A percentile compares a stretch with the other conserved stretches of the same genome.
These are phyloP conservation scores for Fusarium nanum DNA, from an alignment of 2,329 filamentous ascomycete genomes.

Conservation along the genomic window DNA sequence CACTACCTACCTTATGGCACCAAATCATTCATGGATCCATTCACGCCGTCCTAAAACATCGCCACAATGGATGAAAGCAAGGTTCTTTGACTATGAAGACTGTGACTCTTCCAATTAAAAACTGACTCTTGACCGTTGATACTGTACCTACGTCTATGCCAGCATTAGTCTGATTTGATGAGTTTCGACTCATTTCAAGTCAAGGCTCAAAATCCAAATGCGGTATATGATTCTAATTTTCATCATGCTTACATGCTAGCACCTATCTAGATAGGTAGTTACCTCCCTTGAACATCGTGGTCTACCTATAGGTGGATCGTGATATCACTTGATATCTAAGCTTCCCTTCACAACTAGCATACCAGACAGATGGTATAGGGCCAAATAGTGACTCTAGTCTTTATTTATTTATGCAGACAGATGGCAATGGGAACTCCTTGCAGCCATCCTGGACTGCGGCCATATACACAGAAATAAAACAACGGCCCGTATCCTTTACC, in stretches of 20 bases:
- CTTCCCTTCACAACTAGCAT: neutral
- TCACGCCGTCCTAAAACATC: slow-evolving; percentile 1
- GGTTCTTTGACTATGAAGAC: neutral
- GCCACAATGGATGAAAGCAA: slow-evolving; percentile 12
- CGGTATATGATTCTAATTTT: slow-evolving; percentile 26
- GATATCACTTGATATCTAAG: neutral
- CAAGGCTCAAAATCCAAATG: slow-evolving; percentile 23
- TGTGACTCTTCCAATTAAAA: slow-evolving; percentile 15
- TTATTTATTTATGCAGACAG: slow-evolving; percentile 20
- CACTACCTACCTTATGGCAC: neutral
- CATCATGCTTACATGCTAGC: neutral
- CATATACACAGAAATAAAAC: slow-evolving; percentile 37
- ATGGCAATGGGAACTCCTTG: slow-evolving; percentile 12
- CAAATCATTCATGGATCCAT: neutral
- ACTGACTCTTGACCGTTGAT: slow-evolving; percentile 19
- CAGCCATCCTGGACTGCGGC: slow-evolving; percentile 17
- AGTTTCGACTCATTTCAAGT: slow-evolving; percentile 42
- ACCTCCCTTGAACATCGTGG: neutral
- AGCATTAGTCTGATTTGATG: neutral
- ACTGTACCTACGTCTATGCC: neutral
- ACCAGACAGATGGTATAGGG: neutral
- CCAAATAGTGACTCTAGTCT: slow-evolving; percentile 13
- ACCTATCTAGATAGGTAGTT: neutral
- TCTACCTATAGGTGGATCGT: neutral
- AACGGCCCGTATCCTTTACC: slow-evolving; percentile 33